Base-by-base conservation (phyloP, 768 basidiomycete species). In the Tulasnella sp. region DNA sequence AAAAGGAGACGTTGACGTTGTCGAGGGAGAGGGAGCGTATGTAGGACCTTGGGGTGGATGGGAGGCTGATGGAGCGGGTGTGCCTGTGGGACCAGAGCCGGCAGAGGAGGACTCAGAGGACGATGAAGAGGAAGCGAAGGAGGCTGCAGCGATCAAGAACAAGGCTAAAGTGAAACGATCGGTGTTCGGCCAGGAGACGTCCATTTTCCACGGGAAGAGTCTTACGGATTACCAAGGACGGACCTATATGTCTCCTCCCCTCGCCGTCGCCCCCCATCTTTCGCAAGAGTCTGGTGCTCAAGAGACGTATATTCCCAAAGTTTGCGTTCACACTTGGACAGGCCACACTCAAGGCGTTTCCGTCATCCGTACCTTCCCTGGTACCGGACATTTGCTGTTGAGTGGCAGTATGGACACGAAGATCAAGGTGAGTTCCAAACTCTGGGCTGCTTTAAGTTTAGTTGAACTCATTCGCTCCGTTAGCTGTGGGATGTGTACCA, bases 401-500 rank as follows among this genome's bases (percentile, higher is more conserved):
- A 95, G 93, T 82, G 97, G 92, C 0, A 95, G 93, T 67, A 96
- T 99, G 95, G 97, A 99, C 83, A 98, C 95, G 11, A 96, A 98
- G 83, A 93, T 99, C 85, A 99, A 99, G 87, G 96, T 91, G 81
- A 34, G 85, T 80, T 40, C 54, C 37, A 8, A 8, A 7, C 74
- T 34, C 2, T 34, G 67, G 25, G 71, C 25, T 19, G 58, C 12
- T 70, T 52, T 45, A 38, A 25, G 11, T 76, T 7, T 31, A 58
- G 12, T 67, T 12, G 38, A 19, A 37, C 67, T 22, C 45, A 45
- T 15, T 38, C 37, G 14, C 25, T 67, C 9, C 34, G 77, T n/a
- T 80, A 98, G 96, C 87, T 99, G 39, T 99, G 97, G 97, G 97
- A 99, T 81, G 88, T 99, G 2, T 99, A 99, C 81, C 94, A 93